Conservation (phyloP, 306 rosid genomes). For the Ammopiptanthus mongolicus region DNA sequence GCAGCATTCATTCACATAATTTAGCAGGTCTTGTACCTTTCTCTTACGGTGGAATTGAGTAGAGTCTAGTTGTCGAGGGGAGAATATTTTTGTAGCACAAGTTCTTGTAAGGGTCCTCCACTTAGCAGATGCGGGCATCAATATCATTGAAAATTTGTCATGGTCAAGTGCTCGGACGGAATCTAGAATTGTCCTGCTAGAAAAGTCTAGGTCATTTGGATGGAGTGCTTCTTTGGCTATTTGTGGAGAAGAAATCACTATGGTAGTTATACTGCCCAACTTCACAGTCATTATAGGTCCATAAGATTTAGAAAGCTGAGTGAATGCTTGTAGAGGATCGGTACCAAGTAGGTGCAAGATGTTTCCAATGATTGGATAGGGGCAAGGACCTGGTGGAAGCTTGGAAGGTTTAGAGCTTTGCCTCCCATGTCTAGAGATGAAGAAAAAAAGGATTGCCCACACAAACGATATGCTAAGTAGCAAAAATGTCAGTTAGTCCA, state of each 20-base stretch:
- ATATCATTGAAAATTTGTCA: not conserved
- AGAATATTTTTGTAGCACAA: too few relatives aligned
- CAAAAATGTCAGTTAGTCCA: not conserved
- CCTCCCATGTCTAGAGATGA: not conserved
- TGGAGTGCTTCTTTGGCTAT: constrained; percentile 5
- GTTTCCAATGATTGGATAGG: constrained; percentile 40
- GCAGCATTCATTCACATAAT: too few relatives aligned
- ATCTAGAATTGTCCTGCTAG: not conserved
- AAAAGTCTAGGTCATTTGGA: not conserved
- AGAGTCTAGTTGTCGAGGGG: too few relatives aligned
- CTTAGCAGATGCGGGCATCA: not conserved
- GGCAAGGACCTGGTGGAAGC: constrained; percentile 47
- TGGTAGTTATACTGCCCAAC: constrained; percentile 22
- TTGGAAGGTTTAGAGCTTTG: not conserved
- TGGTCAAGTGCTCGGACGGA: not conserved
- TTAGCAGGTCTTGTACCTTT: not conserved
- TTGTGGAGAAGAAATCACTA: constrained; percentile 18
- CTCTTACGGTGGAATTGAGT: not conserved
- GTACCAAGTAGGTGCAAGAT: constrained; percentile 30
- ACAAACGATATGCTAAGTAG: not conserved
- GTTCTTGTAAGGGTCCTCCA: not conserved
- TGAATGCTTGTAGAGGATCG: constrained; percentile 30
- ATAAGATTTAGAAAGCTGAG: not conserved
- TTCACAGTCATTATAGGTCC: constrained; percentile 27
- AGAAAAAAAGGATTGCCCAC: not conserved